phyloP scores from a whole-genome alignment of 164 flowering plant genomes.

The Berberis vulgaris region DNA sequence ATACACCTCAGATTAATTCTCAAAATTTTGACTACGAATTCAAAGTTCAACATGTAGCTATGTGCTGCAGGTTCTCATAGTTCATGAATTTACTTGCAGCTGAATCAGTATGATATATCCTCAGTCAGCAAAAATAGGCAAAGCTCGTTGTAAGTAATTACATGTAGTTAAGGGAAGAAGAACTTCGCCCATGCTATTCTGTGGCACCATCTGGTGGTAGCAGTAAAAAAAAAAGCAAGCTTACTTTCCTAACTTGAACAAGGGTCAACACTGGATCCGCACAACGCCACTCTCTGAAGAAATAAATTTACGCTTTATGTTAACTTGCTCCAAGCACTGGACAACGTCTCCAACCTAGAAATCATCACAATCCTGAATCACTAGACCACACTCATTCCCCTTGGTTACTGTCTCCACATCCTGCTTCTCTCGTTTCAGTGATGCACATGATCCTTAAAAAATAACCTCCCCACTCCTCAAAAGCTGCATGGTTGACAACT shows the following conservation, averaged over 20 bases:
- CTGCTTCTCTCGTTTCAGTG: slow-evolving; percentile 72
- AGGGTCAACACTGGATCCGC: slow-evolving; percentile 67
- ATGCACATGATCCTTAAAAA: slow-evolving; percentile 64
- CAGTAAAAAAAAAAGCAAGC: too few relatives aligned
- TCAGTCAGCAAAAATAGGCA: too few relatives aligned
- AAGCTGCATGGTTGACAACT: slow-evolving; percentile 52
- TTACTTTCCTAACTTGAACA: not conserved
- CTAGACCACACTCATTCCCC: slow-evolving; percentile 89
- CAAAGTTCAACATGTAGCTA: too few relatives aligned
- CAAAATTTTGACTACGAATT: too few relatives aligned
- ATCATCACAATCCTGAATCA: slow-evolving; percentile 50
- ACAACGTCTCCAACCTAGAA: slow-evolving; percentile 72
- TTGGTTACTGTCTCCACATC: slow-evolving; percentile 72
- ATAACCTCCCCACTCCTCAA: slow-evolving; percentile 79
- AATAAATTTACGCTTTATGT: slow-evolving; percentile 75
- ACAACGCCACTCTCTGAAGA: slow-evolving; percentile 84
- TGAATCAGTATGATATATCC: too few relatives aligned
- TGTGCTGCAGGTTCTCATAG: too few relatives aligned
- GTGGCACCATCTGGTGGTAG: too few relatives aligned
- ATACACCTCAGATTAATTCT: too few relatives aligned
- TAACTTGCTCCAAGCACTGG: slow-evolving; percentile 74
- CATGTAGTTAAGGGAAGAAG: too few relatives aligned
- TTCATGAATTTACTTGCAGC: too few relatives aligned
- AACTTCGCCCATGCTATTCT: too few relatives aligned
- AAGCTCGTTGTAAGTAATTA: too few relatives aligned